These are phyloP conservation scores for Erythrophleum ivorense DNA, from an alignment of 331 rosid genomes.

Conservation along the genomic window DNA sequence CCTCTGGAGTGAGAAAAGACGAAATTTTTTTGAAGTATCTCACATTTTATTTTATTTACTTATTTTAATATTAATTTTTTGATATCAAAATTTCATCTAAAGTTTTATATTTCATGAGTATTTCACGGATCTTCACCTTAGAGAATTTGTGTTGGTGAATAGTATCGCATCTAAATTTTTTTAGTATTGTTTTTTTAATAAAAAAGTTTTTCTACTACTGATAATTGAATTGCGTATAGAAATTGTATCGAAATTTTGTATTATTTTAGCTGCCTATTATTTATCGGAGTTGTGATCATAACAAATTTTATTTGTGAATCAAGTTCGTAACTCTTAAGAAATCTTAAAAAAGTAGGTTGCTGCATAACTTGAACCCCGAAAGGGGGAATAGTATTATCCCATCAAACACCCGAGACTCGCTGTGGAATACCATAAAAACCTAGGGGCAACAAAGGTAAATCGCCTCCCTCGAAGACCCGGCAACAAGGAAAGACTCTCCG, in stretches of 20 bases:
- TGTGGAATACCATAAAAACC: conserved; percentile 12
- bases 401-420: background rate
- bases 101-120: too few species aligned
- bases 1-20: too few species aligned
- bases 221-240: background rate
- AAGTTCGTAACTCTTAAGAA: background rate
- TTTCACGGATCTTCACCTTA: too few species aligned
- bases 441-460: conserved; percentile 30
- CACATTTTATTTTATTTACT: too few species aligned
- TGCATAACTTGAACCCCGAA: background rate
- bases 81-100: too few species aligned
- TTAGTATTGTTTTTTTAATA: too few species aligned
- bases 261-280: background rate
- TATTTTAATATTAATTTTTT: too few species aligned
- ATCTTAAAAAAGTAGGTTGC: background rate
- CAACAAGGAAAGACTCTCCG: conserved; percentile 18
- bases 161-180: too few species aligned
- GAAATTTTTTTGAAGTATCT: too few species aligned
- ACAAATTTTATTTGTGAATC: background rate
- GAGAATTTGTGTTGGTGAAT: too few species aligned
- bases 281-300: background rate
- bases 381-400: background rate
- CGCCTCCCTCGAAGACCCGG: conserved; percentile 1
- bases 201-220: too few species aligned
- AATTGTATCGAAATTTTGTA: background rate